Percentiles rank a stretch among this genome's conserved stretches.
phyloP scores from a whole-genome alignment of 345 rosid genomes.

The Toxicodendron radicans region DNA sequence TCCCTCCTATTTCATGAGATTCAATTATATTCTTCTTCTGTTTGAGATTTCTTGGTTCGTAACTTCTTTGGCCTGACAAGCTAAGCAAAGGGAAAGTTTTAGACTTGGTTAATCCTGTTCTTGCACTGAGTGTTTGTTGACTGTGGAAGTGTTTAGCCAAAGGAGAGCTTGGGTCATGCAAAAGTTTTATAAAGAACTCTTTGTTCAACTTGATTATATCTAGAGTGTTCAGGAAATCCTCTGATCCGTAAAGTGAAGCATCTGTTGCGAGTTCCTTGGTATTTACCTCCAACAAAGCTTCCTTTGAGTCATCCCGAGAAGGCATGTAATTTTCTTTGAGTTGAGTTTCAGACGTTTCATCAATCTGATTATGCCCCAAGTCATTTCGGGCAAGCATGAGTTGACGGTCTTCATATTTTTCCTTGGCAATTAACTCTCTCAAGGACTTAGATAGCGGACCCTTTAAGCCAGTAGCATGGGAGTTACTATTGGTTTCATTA shows the following conservation, averaged over 20 bases:
- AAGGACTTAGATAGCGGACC: constrained; percentile 31
- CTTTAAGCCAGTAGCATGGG: constrained; percentile 27
- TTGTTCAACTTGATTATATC: constrained; percentile 53
- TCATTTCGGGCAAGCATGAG: neutral
- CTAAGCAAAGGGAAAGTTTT: constrained; percentile 46
- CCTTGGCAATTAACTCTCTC: constrained; percentile 31
- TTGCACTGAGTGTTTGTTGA: constrained; percentile 33
- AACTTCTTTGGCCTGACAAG: constrained; percentile 15
- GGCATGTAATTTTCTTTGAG: constrained; percentile 22
- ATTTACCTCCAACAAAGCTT: constrained; percentile 26
- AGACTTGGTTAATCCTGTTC: constrained; percentile 37
- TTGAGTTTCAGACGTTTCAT: constrained; percentile 30
- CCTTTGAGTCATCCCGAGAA: constrained; percentile 13
- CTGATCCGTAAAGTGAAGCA: constrained; percentile 33
- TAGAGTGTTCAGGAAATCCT: constrained; percentile 48
- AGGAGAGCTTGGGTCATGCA: constrained; percentile 58
- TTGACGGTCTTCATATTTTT: constrained; percentile 25
- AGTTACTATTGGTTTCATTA: constrained; percentile 17
- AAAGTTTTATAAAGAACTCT: constrained; percentile 44
- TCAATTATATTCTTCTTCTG: constrained; percentile 9
- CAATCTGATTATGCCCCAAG: constrained; percentile 13
- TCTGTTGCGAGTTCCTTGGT: constrained; percentile 25
- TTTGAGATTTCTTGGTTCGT: constrained; percentile 14
- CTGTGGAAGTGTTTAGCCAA: constrained; percentile 47
- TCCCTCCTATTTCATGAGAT: neutral